Conservation (phyloP, 2,329 filamentous ascomycete species). For the Aspergillus ustus region DNA sequence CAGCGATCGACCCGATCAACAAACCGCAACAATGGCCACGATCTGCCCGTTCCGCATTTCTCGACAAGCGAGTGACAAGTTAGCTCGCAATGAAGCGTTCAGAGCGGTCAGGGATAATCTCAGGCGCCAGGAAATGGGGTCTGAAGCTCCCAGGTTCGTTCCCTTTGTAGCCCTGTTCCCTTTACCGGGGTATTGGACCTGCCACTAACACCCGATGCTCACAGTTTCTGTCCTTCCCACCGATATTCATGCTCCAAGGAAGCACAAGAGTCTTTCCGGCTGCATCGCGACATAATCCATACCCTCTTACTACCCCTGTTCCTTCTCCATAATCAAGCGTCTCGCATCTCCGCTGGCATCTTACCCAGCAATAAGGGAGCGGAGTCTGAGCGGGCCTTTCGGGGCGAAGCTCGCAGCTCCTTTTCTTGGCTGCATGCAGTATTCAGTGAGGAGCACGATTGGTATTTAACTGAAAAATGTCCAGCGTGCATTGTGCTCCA, state of each 20-base stretch:
- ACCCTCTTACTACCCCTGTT: constrained; percentile 63
- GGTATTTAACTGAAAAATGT: constrained; percentile 61
- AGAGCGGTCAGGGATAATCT: constrained; percentile 39
- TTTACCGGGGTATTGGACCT: background rate
- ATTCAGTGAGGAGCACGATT: constrained; percentile 60
- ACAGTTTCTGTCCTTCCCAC: constrained; percentile 44
- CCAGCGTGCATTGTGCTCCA: constrained; percentile 52
- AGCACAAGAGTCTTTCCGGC: constrained; percentile 45
- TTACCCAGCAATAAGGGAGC: constrained; percentile 54
- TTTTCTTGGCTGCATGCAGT: constrained; percentile 66
- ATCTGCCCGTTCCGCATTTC: constrained; percentile 39
- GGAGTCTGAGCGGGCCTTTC: constrained; percentile 62
- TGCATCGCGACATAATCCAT: constrained; percentile 64
- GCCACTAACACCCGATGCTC: constrained; percentile 15
- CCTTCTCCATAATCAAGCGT: constrained; percentile 60
- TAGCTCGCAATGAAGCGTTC: constrained; percentile 43
- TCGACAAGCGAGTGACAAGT: constrained; percentile 32
- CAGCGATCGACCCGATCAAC: constrained; percentile 1
- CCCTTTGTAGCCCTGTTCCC: background rate
- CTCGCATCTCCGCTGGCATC: constrained; percentile 55
- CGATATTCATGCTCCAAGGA: constrained; percentile 34
- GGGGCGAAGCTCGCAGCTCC: constrained; percentile 59
- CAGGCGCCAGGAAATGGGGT: constrained; percentile 41
- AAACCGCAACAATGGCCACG: constrained; percentile 24
- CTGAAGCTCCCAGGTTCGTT: constrained; percentile 38